Evolutionary conservation across 257 asterid species (phyloP), one percentile per base, ranked within the genome.

Genomic region (Solanum habrochaites): DNA sequence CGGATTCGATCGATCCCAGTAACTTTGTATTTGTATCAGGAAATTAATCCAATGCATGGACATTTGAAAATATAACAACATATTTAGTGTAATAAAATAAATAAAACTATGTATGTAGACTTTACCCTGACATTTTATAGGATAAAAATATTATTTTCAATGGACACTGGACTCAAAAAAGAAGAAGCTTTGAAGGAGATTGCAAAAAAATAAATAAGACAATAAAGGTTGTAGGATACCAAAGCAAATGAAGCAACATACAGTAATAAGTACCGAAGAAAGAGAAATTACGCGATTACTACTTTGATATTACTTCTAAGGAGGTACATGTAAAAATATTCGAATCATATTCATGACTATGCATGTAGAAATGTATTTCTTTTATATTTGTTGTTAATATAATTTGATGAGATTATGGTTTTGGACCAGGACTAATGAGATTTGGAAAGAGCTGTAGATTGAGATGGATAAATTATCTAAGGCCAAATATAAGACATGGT

Each of bases 371-470:
- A 32, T 71, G 27, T 15, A 70, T 11, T 20, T 35, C 81, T 71
- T 74, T 12, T 42, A 42, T 40, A 7, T 42, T 77, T 77, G 3
- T 3, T 9, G 13, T 45, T 69, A 25, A n/a, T 14, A 8, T 83
- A 13, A 64, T 84, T 66, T 43, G 67, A 85, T 69, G 45, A 66
- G 32, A 85, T 70, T 15, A 11, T 60, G 20, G 81, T 5, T 47
- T 78, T 62, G 25, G 35, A 69, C 12, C 81, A 85, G 86, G 90
- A 40, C 85, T 88, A 49, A 88, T n/a, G 52, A 77, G 90, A 78
- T 88, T 86, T 78, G 90, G 90, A 37, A 88, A 88, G 75, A 88
- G 86, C 52, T 88, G 90, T 43, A 85, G 90, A 85, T 67, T 88
- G 66, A 88, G 90, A 85, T 88, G 90, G 88, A 52, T 88, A 11